A percentile compares a stretch with the other conserved stretches of the same genome.
phyloP scores from a whole-genome alignment of 805 yeast species.

The Barnettozyma wickerhamii region DNA sequence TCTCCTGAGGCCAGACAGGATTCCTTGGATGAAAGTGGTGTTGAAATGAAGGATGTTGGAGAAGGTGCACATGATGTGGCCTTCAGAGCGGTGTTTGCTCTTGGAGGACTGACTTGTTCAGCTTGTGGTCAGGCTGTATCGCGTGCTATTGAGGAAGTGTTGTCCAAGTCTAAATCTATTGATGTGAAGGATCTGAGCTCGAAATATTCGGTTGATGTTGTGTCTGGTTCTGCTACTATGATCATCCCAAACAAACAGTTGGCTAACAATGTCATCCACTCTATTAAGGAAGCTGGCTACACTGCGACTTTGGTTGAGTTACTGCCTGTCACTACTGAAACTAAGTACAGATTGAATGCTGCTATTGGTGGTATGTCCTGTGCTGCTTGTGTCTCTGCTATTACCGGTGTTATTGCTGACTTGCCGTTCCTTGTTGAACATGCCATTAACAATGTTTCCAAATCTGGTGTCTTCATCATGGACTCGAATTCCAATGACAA shows the following conservation, averaged over 20 bases:
- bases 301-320: slow-evolving; percentile 53
- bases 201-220: slow-evolving; percentile 45
- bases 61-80: too few relatives aligned
- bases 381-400: slow-evolving; percentile 62
- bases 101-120: slow-evolving; percentile 70
- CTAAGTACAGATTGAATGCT: slow-evolving; percentile 50
- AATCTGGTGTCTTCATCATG: slow-evolving; percentile 58
- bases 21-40: slow-evolving; percentile 8
- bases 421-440: slow-evolving; percentile 50
- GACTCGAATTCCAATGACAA: slow-evolving; percentile 35
- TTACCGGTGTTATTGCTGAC: slow-evolving; percentile 41
- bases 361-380: slow-evolving; percentile 73
- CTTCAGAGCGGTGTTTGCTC: slow-evolving; percentile 48
- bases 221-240: slow-evolving; percentile 49
- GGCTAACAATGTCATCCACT: slow-evolving; percentile 44
- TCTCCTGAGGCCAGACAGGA: too few relatives aligned
- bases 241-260: slow-evolving; percentile 48
- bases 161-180: slow-evolving; percentile 10
- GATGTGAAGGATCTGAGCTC: slow-evolving; percentile 13
- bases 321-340: slow-evolving; percentile 49
- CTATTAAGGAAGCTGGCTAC: slow-evolving; percentile 43
- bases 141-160: slow-evolving; percentile 31
- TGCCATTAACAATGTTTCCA: slow-evolving; percentile 54
- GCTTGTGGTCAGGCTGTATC: slow-evolving; percentile 51
- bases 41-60: not conserved